phyloP scores from a whole-genome alignment of 2,329 filamentous ascomycete species.

The Colletotrichum cuscutae region DNA sequence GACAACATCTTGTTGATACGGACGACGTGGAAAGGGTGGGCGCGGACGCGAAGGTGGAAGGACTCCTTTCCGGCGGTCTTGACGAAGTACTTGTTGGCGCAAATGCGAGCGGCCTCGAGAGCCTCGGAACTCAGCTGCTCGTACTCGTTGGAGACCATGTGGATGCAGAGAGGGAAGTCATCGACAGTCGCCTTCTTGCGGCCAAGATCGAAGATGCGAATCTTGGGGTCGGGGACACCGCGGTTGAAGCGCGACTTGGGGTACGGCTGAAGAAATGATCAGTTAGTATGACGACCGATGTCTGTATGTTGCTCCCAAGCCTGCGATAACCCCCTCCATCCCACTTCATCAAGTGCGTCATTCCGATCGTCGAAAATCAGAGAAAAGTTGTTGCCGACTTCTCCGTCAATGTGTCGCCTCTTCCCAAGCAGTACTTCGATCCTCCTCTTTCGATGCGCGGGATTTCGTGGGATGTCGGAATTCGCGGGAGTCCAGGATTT shows the following conservation, averaged over 20 bases:
- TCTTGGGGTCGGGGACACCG: constrained; percentile 88
- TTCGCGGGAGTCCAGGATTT: constrained; percentile 9
- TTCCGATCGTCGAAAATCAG: neutral
- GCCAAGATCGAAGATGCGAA: constrained; percentile 98
- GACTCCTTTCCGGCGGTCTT: constrained; percentile 78
- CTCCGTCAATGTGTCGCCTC: neutral
- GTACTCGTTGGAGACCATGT: constrained; percentile 99
- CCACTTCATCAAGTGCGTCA: neutral
- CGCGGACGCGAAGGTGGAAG: constrained; percentile 82
- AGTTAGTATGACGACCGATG: neutral
- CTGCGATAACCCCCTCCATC: neutral
- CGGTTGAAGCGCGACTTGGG: constrained; percentile 99
- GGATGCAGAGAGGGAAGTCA: constrained; percentile 99
- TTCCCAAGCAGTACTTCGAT: neutral
- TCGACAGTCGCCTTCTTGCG: constrained; percentile 99
- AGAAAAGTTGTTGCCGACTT: neutral
- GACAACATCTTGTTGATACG: constrained; percentile 99
- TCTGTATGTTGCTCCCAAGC: neutral
- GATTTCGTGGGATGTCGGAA: constrained; percentile 18
- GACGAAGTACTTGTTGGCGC: constrained; percentile 97
- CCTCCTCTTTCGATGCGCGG: constrained; percentile 21
- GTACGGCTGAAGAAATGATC: constrained; percentile 74
- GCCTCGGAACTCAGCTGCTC: constrained; percentile 99
- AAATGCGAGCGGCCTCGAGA: constrained; percentile 99
- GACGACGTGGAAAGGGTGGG: constrained; percentile 99